Conservation (phyloP, 352 stramenopile species). For the Phytophthora sansomeana region DNA sequence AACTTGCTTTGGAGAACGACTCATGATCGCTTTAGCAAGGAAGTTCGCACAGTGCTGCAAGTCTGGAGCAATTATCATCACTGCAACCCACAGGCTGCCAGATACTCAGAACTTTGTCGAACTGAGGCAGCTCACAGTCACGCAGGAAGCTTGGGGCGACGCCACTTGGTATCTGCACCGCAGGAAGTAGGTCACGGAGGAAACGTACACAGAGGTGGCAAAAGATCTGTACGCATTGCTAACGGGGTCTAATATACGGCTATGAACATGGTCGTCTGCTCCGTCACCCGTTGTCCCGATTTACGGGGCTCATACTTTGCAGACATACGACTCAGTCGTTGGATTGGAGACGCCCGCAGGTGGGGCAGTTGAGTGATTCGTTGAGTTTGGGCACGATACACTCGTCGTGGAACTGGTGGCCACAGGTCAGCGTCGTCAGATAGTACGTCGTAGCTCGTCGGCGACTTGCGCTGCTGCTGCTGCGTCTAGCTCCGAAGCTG, state of each 20-base stretch:
- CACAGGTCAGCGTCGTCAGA: slow-evolving; percentile 74
- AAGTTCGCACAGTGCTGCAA: slow-evolving; percentile 62
- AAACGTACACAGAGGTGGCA: slow-evolving; percentile 13
- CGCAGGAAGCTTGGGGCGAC: slow-evolving; percentile 65
- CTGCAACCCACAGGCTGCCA: slow-evolving; percentile 59
- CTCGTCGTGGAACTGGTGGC: slow-evolving; percentile 86
- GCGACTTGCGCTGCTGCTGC: slow-evolving; percentile 30
- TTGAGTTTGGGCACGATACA: slow-evolving; percentile 86
- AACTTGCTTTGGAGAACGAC: slow-evolving; percentile 83
- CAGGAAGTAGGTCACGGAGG: slow-evolving; percentile 38
- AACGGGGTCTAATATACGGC: slow-evolving; percentile 42
- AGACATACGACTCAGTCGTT: slow-evolving; percentile 31
- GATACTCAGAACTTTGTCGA: slow-evolving; percentile 56
- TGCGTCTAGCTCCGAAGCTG: slow-evolving; percentile 13
- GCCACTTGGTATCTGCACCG: slow-evolving; percentile 68
- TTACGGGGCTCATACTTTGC: slow-evolving; percentile 34
- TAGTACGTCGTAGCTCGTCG: slow-evolving; percentile 55
- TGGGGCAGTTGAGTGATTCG: slow-evolving; percentile 70
- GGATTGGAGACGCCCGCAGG: slow-evolving; percentile 50
- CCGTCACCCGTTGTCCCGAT: slow-evolving; percentile 22
- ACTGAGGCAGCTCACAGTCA: slow-evolving; percentile 50
- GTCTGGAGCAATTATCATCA: slow-evolving; percentile 65
- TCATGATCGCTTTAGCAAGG: slow-evolving; percentile 67
- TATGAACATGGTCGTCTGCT: slow-evolving; percentile 33
- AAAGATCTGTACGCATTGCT: slow-evolving; percentile 24